Evolutionary conservation across 106 monocot species (phyloP).

Genomic region (Phalaenopsis aphrodite): DNA sequence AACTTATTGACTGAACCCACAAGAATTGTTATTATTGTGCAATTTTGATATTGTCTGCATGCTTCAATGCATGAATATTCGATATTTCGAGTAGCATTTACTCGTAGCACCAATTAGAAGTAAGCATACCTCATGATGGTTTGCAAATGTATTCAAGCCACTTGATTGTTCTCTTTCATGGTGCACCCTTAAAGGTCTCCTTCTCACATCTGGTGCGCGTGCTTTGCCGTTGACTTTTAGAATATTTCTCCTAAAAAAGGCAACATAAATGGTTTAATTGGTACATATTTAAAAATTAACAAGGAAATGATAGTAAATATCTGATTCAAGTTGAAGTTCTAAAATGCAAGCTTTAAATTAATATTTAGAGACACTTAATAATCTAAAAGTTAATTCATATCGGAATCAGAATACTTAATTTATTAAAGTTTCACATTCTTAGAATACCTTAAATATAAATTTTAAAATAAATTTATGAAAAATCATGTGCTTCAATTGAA

Average conservation of each 20-base stretch:
- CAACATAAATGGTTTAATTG: neutral
- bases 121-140: constrained; percentile 46
- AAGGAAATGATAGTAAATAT: too few relatives aligned
- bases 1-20: too few relatives aligned
- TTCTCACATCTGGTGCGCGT: constrained; percentile 34
- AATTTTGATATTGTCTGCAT: neutral
- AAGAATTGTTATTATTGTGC: too few relatives aligned
- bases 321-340: too few relatives aligned
- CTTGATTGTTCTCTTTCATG: constrained; percentile 33
- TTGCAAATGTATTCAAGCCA: constrained; percentile 20
- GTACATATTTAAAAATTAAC: neutral
- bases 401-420: too few relatives aligned
- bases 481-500: too few relatives aligned
- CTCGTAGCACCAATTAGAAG: neutral
- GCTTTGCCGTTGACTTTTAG: constrained; percentile 25
- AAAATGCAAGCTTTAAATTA: too few relatives aligned
- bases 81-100: neutral
- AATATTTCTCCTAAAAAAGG: constrained; percentile 31
- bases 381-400: too few relatives aligned
- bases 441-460: too few relatives aligned
- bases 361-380: too few relatives aligned
- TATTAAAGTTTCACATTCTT: too few relatives aligned
- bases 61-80: neutral
- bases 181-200: constrained; percentile 39
- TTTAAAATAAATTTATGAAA: too few relatives aligned